Base-by-base conservation (phyloP, 31 red algal genomes). In the Endocladia muricata region DNA sequence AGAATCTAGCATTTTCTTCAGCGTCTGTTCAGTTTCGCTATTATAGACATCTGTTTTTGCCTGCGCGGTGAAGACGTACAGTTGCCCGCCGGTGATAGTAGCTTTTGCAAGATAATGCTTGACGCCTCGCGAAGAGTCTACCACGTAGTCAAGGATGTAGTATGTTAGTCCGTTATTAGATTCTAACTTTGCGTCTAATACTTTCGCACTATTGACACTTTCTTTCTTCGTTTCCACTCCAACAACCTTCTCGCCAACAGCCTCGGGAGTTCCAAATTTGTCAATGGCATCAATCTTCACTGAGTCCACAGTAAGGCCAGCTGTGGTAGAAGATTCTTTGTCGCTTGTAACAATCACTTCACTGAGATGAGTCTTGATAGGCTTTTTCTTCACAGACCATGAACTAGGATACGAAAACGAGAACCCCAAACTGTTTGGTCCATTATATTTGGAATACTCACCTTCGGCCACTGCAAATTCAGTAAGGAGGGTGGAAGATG, bases 161-260 rank as follows among this genome's bases (percentile, higher is more conserved):
- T 86, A 86, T 15, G 54, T 49, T 2, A 86, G 74, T 2, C 61
- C 72, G 43, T 76, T 67, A 22, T 77, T 70, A 4, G 21, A 62
- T 42, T 69, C 49, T 11, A 47, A 70, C 7, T 35, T 62, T 28
- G 87, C 60, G 25, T 41, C 56, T 23, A 44, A 28, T 26, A 82
- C 38, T 4, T 44, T 37, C 32, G 87, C 87, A 30, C 30, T 61
- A 37, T 57, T 77, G n/a, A 88, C 83, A 57, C 82, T 82, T 33
- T 96, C 93, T 61, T 96, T 96, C 65, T 88, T 96, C 36, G 41
- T 59, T 67, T 96, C 93, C 39, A 96, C 37, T 3, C 48, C 88
- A 41, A 96, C 35, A n/a, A 96, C 93, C 48, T 86, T 90, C 44
- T 91, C 43, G 40, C 88, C 93, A 49, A 96, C 81, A 17, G 41